phyloP scores from a whole-genome alignment of 192 early-diverging fungal species.

The Umbelopsis sp. region DNA sequence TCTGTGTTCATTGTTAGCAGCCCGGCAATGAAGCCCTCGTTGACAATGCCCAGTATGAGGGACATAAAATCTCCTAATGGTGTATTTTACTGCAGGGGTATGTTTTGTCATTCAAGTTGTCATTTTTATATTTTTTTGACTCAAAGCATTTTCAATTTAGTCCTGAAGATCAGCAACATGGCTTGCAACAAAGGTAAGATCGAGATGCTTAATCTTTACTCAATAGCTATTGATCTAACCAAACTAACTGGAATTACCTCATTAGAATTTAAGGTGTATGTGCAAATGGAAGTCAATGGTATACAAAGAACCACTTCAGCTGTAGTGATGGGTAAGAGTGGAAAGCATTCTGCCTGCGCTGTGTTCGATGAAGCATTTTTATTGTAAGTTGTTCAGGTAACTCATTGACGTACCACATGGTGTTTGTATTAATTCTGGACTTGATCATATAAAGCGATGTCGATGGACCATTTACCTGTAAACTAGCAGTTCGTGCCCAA shows the following conservation, averaged over 20 bases:
- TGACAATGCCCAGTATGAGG: conserved; percentile 1
- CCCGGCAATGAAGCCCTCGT: background rate
- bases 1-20: background rate
- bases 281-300: conserved; percentile 7
- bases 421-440: background rate
- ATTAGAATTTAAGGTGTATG: background rate
- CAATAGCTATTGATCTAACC: background rate
- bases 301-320: background rate
- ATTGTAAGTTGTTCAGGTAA: background rate
- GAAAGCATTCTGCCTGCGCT: conserved; percentile 4
- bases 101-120: background rate
- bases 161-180: background rate
- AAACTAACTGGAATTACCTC: background rate
- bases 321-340: background rate
- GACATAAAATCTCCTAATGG: background rate
- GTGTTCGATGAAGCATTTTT: conserved; percentile 13
- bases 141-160: background rate
- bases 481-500: conserved; percentile 10
- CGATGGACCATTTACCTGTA: conserved; percentile 14
- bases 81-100: conserved; percentile 5
- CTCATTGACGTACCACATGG: background rate
- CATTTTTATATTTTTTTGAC: background rate
- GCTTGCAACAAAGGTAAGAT: conserved; percentile 3
- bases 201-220: background rate
- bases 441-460: background rate